A percentile compares a stretch with the other conserved stretches of the same genome.
These are phyloP conservation scores for Quercus lobata DNA, from an alignment of 331 rosid species.

Conservation along the genomic window DNA sequence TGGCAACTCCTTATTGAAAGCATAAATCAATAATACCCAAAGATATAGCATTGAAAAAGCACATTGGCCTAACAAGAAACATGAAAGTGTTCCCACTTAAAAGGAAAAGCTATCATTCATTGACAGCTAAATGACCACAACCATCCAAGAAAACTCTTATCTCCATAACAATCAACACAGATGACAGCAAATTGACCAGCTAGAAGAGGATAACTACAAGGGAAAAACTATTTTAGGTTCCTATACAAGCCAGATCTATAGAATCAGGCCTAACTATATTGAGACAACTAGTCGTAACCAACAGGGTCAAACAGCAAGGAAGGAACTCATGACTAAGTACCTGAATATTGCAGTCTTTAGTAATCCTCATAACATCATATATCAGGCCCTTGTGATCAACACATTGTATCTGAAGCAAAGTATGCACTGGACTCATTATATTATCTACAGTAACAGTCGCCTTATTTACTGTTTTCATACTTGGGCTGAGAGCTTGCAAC, in stretches of 20 bases:
- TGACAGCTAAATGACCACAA: not conserved
- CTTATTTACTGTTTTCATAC: constrained; percentile 35
- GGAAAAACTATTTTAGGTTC: not conserved
- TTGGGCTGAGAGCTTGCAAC: constrained; percentile 43
- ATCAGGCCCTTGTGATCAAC: constrained; percentile 71
- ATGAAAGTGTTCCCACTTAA: not conserved
- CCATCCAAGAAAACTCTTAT: not conserved
- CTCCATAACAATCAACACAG: too few relatives aligned
- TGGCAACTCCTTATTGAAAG: not conserved
- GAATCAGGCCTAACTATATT: not conserved
- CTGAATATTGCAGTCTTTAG: constrained; percentile 79
- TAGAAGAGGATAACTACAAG: not conserved
- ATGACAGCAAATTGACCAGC: not conserved
- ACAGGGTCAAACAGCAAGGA: not conserved
- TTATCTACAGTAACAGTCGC: constrained; percentile 61
- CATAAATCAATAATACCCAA: not conserved
- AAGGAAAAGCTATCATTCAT: not conserved
- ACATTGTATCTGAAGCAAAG: constrained; percentile 78
- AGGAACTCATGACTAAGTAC: constrained; percentile 30
- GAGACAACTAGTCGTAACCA: not conserved
- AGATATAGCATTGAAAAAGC: not conserved
- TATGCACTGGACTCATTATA: constrained; percentile 67
- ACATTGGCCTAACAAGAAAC: not conserved
- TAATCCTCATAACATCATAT: constrained; percentile 80
- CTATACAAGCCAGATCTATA: not conserved